phyloP scores from a whole-genome alignment of 192 early-diverging fungal species.

The Linnemannia zychae region DNA sequence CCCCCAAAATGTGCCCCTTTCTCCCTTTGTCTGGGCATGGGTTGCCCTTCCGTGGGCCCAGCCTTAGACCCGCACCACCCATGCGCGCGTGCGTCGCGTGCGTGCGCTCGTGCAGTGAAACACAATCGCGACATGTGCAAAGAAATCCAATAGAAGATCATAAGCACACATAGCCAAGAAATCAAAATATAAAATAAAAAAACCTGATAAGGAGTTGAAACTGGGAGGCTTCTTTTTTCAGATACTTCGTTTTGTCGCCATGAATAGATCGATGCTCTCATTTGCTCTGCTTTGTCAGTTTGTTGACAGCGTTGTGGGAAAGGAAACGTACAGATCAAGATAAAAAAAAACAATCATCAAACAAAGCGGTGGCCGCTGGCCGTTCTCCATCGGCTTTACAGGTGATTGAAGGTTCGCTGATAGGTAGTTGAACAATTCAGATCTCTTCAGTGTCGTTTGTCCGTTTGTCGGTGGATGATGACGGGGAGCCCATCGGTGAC shows the following conservation, averaged over 20 bases:
- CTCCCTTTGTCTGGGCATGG: not conserved
- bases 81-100: slow-evolving; percentile 1
- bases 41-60: not conserved
- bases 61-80: not conserved
- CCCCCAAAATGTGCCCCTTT: not conserved
- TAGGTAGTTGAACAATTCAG: not conserved
- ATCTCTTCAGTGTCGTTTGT: not conserved
- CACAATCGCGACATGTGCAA: not conserved
- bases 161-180: not conserved
- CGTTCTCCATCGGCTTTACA: not conserved
- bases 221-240: not conserved
- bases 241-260: not conserved
- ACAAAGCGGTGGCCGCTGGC: not conserved
- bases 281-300: slow-evolving; percentile 3
- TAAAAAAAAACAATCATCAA: not conserved
- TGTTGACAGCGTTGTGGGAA: not conserved
- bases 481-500: not conserved
- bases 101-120: not conserved
- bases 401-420: not conserved
- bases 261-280: slow-evolving; percentile 2
- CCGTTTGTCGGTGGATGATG: not conserved
- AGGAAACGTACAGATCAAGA: too few relatives aligned
- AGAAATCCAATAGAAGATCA: not conserved
- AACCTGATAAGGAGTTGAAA: slow-evolving; percentile 5
- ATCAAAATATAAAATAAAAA: too few relatives aligned